phyloP scores from a whole-genome alignment of 768 basidiomycete genomes.

The Boletus huronensis region DNA sequence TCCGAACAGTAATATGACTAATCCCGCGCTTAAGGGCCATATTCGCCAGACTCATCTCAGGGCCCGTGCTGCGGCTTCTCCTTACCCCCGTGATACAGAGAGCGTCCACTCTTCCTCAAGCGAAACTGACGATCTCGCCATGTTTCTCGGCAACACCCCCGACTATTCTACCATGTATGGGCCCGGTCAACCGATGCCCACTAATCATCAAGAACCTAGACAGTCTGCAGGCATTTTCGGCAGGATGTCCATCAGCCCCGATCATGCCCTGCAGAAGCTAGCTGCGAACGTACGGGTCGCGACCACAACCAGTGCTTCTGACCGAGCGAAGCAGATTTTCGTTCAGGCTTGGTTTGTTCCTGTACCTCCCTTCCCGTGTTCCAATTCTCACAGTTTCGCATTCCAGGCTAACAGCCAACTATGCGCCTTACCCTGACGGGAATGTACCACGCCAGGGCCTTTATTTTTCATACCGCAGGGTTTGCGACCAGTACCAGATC shows the following conservation, averaged over 20 bases:
- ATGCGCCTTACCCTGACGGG: conserved; percentile 87
- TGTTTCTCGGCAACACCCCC: conserved; percentile 60
- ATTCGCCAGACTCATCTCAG: conserved; percentile 74
- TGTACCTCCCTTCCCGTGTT: conserved; percentile 15
- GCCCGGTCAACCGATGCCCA: conserved; percentile 37
- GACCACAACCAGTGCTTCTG: conserved; percentile 87
- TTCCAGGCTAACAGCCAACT: conserved; percentile 84
- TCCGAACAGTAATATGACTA: conserved; percentile 71
- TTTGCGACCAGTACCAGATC: conserved; percentile 90
- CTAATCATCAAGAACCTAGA: conserved; percentile 43
- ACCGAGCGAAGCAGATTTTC: conserved; percentile 89
- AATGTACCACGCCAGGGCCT: conserved; percentile 93
- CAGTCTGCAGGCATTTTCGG: conserved; percentile 74
- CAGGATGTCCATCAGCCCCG: conserved; percentile 70
- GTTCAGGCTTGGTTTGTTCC: conserved; percentile 81
- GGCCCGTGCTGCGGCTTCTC: conserved; percentile 76
- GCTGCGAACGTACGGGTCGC: conserved; percentile 85
- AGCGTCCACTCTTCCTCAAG: conserved; percentile 84
- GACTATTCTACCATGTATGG: conserved; percentile 72
- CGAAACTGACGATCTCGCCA: conserved; percentile 84
- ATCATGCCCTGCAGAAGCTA: conserved; percentile 80
- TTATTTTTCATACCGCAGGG: conserved; percentile 87
- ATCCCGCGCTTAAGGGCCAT: conserved; percentile 74
- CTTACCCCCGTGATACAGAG: conserved; percentile 83
- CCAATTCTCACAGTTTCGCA: conserved; percentile 16